Conservation (phyloP, 768 basidiomycete species). For the Galerina marginata region DNA sequence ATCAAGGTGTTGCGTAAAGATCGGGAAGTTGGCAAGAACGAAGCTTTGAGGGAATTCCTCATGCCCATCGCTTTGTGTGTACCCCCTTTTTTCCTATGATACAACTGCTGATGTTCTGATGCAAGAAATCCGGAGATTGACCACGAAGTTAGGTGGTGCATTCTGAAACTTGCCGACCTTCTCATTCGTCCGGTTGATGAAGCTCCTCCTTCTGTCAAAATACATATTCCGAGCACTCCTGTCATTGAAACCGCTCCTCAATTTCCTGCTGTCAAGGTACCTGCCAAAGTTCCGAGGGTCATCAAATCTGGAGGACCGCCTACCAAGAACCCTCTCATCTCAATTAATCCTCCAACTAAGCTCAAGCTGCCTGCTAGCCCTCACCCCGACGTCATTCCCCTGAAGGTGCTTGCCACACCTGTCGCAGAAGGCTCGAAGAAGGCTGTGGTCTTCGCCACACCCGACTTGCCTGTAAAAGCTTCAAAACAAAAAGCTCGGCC, state of each 20-base stretch:
- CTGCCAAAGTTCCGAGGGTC: conserved; percentile 44
- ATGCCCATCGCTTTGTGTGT: conserved; percentile 82
- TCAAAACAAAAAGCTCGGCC: conserved; percentile 31
- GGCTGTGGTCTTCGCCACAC: conserved; percentile 43
- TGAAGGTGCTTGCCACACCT: conserved; percentile 34
- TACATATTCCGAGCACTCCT: conserved; percentile 80
- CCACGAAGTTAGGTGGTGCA: conserved; percentile 88
- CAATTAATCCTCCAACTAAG: conserved; percentile 52
- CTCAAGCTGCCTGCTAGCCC: conserved; percentile 58
- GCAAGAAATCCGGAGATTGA: conserved; percentile 76
- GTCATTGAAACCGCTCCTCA: conserved; percentile 64
- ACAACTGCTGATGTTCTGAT: conserved; percentile 10
- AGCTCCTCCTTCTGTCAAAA: conserved; percentile 82
- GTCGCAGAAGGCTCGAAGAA: conserved; percentile 37
- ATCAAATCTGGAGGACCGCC: conserved; percentile 44
- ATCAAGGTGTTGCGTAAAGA: conserved; percentile 90
- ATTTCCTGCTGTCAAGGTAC: conserved; percentile 57
- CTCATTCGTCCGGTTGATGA: conserved; percentile 85
- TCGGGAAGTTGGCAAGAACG: conserved; percentile 81
- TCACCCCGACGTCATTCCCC: conserved; percentile 28
- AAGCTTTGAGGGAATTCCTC: conserved; percentile 76
- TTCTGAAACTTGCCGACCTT: conserved; percentile 91
- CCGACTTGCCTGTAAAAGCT: conserved; percentile 31
- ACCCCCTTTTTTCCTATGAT: conserved; percentile 15
- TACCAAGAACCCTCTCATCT: conserved; percentile 45